Evolutionary conservation across 768 basidiomycete species (phyloP).

Genomic region (Cystobasidium ongulense): DNA sequence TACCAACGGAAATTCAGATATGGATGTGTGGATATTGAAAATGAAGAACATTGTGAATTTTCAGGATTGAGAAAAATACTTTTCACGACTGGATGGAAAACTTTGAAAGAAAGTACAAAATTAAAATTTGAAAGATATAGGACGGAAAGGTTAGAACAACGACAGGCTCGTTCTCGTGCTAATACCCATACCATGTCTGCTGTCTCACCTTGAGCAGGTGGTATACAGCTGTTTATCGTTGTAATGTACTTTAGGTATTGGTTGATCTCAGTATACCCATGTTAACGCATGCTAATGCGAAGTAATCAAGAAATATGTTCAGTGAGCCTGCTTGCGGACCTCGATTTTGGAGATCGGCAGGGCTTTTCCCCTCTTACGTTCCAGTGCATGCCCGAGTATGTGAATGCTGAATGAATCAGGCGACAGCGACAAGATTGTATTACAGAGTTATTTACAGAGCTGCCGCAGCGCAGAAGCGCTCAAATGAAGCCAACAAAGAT

Average conservation of each 20-base stretch:
- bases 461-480: not conserved
- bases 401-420: no score
- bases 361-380: no score
- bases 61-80: not conserved
- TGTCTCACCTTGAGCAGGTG: not conserved
- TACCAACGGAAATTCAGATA: not conserved
- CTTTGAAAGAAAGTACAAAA: not conserved
- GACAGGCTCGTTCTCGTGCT: not conserved
- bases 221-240: not conserved
- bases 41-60: slow-evolving; percentile 19
- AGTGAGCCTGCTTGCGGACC: no score
- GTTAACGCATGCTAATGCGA: no score
- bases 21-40: not conserved
- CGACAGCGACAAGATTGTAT: not conserved
- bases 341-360: not conserved
- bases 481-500: not conserved
- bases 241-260: no score
- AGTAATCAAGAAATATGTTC: no score
- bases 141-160: slow-evolving; percentile 5
- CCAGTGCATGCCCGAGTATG: no score
- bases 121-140: not conserved
- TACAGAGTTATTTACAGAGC: not conserved
- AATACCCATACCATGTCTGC: not conserved
- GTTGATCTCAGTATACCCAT: not conserved
- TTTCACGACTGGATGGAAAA: slow-evolving; percentile 1